Conservation (phyloP, 2,329 filamentous ascomycete genomes). For the Fusarium palustre region DNA sequence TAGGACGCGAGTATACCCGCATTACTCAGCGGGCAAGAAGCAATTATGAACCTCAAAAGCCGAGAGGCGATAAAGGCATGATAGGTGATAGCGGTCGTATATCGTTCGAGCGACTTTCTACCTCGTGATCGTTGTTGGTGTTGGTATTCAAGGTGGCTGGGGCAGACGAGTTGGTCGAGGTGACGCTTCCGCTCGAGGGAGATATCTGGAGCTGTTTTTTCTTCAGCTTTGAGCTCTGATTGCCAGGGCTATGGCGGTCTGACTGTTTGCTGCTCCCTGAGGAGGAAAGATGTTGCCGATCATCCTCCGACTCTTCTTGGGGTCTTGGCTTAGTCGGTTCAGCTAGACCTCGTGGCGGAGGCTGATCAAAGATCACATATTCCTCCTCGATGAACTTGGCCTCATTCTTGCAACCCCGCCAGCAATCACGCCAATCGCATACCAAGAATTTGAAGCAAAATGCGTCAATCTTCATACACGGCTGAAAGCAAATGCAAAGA, state of each 20-base stretch:
- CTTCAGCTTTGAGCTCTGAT: constrained; percentile 50
- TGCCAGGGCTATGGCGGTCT: constrained; percentile 39
- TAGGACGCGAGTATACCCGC: constrained; percentile 7
- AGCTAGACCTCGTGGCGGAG: constrained; percentile 63
- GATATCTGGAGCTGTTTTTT: constrained; percentile 59
- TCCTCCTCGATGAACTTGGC: constrained; percentile 80
- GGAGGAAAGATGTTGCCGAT: constrained; percentile 61
- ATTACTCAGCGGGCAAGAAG: constrained; percentile 14
- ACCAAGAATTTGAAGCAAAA: constrained; percentile 97
- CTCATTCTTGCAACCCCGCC: constrained; percentile 95
- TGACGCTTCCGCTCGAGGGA: constrained; percentile 58
- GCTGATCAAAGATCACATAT: constrained; percentile 69
- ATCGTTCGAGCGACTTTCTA: constrained; percentile 52
- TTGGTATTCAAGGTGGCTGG: constrained; percentile 62
- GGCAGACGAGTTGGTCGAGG: constrained; percentile 57
- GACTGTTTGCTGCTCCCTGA: constrained; percentile 73
- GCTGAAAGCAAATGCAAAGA: constrained; percentile 95
- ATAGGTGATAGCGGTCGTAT: constrained; percentile 72
- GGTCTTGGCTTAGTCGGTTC: constrained; percentile 50
- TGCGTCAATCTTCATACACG: constrained; percentile 94
- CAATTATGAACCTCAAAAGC: constrained; percentile 57
- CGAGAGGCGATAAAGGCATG: constrained; percentile 72
- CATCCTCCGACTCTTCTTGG: constrained; percentile 40
- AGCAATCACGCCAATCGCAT: constrained; percentile 95
- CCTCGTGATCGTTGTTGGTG: constrained; percentile 56